Conservation (phyloP, 192 early-diverging fungal species). For the Mortierella antarctica region DNA sequence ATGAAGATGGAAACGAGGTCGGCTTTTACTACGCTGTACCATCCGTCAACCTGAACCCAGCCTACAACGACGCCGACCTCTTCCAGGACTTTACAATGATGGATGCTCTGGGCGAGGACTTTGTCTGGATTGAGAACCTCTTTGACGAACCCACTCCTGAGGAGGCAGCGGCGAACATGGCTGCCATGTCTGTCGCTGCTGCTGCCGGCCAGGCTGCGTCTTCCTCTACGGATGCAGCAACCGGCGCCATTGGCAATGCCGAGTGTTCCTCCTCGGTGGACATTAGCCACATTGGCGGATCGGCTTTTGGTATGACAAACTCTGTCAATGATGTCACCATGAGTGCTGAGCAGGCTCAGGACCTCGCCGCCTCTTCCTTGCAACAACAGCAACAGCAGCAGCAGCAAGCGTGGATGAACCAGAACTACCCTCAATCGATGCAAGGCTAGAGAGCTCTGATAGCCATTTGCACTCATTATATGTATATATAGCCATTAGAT, state of each 20-base stretch:
- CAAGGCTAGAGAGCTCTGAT: slow-evolving; percentile 7
- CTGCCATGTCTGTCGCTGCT: slow-evolving; percentile 46
- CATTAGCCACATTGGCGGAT: too few relatives aligned
- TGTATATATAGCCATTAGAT: not conserved
- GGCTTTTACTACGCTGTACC: slow-evolving; percentile 51
- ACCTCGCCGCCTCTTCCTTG: too few relatives aligned
- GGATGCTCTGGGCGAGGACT: slow-evolving; percentile 49
- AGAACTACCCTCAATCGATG: slow-evolving; percentile 11
- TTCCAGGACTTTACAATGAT: slow-evolving; percentile 53
- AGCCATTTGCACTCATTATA: not conserved
- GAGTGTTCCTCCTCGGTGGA: not conserved
- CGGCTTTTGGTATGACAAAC: too few relatives aligned
- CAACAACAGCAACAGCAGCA: slow-evolving; percentile 7
- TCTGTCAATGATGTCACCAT: slow-evolving; percentile 7
- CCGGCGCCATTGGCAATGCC: not conserved
- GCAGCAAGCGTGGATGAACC: slow-evolving; percentile 22
- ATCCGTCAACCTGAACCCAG: slow-evolving; percentile 42
- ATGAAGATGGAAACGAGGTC: slow-evolving; percentile 50
- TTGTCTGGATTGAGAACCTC: slow-evolving; percentile 52
- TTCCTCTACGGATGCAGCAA: not conserved
- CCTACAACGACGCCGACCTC: slow-evolving; percentile 42
- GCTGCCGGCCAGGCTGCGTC: slow-evolving; percentile 13
- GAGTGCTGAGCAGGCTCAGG: not conserved
- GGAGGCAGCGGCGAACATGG: slow-evolving; percentile 38
- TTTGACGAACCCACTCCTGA: slow-evolving; percentile 48